Evolutionary conservation across 2,329 filamentous ascomycete genomes (phyloP).

Genomic region (Ascocoryne sarcoides): DNA sequence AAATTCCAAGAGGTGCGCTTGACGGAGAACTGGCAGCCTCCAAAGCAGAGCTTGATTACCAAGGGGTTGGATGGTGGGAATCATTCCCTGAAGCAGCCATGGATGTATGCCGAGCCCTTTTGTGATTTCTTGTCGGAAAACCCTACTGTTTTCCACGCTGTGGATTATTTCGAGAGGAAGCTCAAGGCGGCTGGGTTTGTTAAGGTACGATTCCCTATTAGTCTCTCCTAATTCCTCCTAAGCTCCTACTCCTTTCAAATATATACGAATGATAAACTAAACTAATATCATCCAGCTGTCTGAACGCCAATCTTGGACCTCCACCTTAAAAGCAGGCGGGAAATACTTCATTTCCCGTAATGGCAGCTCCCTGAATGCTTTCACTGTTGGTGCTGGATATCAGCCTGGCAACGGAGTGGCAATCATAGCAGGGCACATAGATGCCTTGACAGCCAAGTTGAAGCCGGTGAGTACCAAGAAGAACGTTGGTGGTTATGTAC

Average conservation of each 20-base stretch:
- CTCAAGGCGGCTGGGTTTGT: constrained; percentile 65
- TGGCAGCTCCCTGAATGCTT: constrained; percentile 76
- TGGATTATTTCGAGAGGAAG: constrained; percentile 67
- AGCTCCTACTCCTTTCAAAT: too few species aligned
- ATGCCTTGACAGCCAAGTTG: constrained; percentile 80
- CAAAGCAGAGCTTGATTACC: not conserved
- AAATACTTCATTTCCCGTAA: constrained; percentile 89
- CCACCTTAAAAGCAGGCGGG: constrained; percentile 64
- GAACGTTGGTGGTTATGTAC: constrained; percentile 76
- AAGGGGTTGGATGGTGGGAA: not conserved
- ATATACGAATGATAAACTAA: not conserved
- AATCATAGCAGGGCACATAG: constrained; percentile 86
- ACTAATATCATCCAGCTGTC: constrained; percentile 46
- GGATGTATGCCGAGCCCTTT: constrained; percentile 73
- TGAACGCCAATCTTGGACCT: constrained; percentile 68
- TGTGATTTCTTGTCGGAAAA: constrained; percentile 81
- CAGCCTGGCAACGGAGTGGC: constrained; percentile 77
- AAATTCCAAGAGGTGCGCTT: too few species aligned
- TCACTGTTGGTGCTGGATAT: constrained; percentile 73
- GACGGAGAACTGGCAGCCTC: too few species aligned
- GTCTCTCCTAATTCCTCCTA: too few species aligned
- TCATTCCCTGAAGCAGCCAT: constrained; percentile 32
- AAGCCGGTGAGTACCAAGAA: constrained; percentile 85
- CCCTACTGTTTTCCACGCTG: constrained; percentile 88
- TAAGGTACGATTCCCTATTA: constrained; percentile 41